These are phyloP conservation scores for Deuterostichococcus epilithicus DNA, from an alignment of 139 green algal genomes.

Conservation along the genomic window DNA sequence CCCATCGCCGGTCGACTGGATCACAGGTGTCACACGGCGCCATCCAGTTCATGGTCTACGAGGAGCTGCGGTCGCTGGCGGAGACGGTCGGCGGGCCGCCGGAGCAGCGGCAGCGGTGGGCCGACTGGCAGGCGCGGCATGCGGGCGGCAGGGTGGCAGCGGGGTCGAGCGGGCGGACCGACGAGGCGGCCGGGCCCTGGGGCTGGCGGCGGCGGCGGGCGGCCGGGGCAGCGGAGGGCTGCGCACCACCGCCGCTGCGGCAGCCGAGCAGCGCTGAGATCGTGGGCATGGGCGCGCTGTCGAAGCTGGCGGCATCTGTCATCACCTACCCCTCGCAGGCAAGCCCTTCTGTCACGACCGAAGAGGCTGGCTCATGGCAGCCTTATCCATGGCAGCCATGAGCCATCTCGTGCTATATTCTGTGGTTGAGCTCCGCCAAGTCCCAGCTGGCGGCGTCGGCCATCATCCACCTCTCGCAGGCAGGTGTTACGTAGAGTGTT, in stretches of 20 bases:
- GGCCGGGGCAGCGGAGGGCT: not conserved
- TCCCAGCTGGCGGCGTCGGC: conserved; percentile 83
- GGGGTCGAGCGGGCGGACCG: not conserved
- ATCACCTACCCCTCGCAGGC: conserved; percentile 90
- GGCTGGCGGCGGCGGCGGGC: not conserved
- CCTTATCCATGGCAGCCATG: not conserved
- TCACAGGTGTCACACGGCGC: conserved; percentile 76
- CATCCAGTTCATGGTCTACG: conserved; percentile 95
- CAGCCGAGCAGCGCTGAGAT: conserved; percentile 43
- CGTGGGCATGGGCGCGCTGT: conserved; percentile 61
- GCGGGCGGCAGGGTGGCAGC: conserved; percentile 2
- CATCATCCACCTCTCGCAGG: conserved; percentile 87
- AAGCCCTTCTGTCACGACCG: too few relatives aligned
- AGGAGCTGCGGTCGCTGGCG: conserved; percentile 79
- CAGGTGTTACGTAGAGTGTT: too few relatives aligned
- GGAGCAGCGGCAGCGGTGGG: conserved; percentile 2
- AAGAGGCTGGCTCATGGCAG: not conserved
- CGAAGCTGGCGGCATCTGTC: conserved; percentile 82
- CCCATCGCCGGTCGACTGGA: not conserved
- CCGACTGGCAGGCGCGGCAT: not conserved
- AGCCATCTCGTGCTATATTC: not conserved
- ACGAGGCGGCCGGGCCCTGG: conserved; percentile 1
- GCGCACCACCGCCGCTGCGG: conserved; percentile 2
- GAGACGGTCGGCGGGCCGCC: conserved; percentile 1
- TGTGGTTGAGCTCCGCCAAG: too few relatives aligned